phyloP scores from a whole-genome alignment of 202 grass and related monocot genomes.

The Schoenoplectus tabernaemontani region DNA sequence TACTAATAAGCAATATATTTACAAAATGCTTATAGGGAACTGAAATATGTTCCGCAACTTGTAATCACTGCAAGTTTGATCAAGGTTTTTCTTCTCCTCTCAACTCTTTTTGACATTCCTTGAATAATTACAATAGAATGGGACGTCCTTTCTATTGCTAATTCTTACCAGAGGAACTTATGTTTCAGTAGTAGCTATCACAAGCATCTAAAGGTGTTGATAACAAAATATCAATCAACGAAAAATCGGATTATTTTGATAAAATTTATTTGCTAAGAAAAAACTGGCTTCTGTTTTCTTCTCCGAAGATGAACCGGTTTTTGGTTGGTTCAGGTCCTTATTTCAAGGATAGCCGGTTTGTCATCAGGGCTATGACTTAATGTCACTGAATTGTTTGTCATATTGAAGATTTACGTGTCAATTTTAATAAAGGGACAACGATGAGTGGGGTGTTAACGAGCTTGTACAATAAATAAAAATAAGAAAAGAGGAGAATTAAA shows the following conservation, averaged over 20 bases:
- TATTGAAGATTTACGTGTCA: too few species aligned
- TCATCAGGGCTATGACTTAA: too few species aligned
- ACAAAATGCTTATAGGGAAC: background rate
- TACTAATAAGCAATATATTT: background rate
- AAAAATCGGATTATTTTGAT: background rate
- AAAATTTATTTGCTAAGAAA: background rate
- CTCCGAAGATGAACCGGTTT: background rate
- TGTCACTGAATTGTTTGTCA: too few species aligned
- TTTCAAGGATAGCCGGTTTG: background rate
- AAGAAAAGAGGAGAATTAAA: too few species aligned
- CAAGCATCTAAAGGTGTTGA: background rate
- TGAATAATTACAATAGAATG: background rate
- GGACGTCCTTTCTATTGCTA: background rate
- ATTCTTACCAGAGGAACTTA: background rate
- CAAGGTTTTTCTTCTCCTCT: background rate
- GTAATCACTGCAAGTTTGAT: background rate
- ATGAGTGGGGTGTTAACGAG: too few species aligned
- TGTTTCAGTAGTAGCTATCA: background rate
- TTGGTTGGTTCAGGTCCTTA: background rate
- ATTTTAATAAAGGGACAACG: too few species aligned
- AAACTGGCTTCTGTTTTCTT: background rate
- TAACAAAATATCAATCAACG: background rate
- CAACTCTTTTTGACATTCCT: background rate
- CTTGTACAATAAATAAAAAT: too few species aligned
- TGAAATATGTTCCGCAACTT: background rate